Base-by-base conservation (phyloP, 2,329 filamentous ascomycete species). In the Paraphaeosphaeria sporulosa region DNA sequence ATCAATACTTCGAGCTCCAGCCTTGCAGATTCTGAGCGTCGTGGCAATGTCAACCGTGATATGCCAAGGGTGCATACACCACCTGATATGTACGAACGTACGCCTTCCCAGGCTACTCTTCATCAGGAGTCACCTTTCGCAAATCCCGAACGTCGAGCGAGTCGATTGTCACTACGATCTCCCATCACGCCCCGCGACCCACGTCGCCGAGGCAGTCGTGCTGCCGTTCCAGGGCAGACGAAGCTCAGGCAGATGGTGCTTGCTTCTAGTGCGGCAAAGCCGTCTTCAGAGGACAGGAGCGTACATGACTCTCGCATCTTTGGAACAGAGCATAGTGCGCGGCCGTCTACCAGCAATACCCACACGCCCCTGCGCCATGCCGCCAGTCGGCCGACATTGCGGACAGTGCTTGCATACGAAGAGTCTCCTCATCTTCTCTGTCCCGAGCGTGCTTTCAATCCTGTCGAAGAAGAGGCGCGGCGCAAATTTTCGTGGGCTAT, bases 191-290 rank as follows among this genome's bases (percentile, higher is more conserved):
- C 67, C 43, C 59, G 64, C 38, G 61, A 58, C 51, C 36, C 59
- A 34, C 66, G 70, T 34, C 66, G 71, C 38, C 68, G 68, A 10
- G 38, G 59, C 12, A 71, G 71, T 44, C 71, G 74, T 49, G 53
- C 75, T 38, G 71, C 74, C 25, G 75, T 77, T 9, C 63, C 65
- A 19, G 71, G 74, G 9, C 75, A 77, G 57, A 77, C 74, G 1
- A 75, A 70, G 55, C 62, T 77, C 2, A 65, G 73, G 17, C 70
- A 75, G 12, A 77, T 77, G 75, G 64, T 73, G 2, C 71, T 77
- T 23, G 66, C 72, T 5, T 64, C 73, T 12, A 69, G 70, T 47
- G 59, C 58, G 36, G 63, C 67, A 40, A 69, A 65, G 9, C 64
- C 63, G 5, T 54, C 64, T 15, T 73, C 72, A 15, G 71, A 70